A percentile compares a stretch with the other conserved stretches of the same genome.
These are phyloP conservation scores for Picochlorum sp. DNA, from an alignment of 139 green algal genomes.

Conservation along the genomic window DNA sequence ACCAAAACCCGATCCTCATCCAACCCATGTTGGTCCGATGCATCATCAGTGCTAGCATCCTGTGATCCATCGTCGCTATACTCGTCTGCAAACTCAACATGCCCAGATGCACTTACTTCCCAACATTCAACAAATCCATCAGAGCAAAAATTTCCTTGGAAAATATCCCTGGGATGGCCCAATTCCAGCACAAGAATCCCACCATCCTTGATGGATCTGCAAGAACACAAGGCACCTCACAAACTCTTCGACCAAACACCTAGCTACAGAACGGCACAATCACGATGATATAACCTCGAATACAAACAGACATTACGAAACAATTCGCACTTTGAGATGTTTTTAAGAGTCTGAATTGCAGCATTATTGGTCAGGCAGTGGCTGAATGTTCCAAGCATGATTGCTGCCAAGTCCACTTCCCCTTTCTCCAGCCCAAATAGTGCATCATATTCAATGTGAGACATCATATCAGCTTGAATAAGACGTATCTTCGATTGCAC, in stretches of 20 bases:
- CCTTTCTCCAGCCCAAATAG: not conserved
- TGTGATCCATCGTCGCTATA: not conserved
- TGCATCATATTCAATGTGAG: not conserved
- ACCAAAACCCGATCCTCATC: slow-evolving; percentile 14
- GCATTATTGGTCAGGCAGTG: slow-evolving; percentile 21
- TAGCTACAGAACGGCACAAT: no score
- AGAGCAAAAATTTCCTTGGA: slow-evolving; percentile 7
- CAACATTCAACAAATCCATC: slow-evolving; percentile 17
- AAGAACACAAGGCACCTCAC: no score
- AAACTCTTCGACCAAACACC: no score
- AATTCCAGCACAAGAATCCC: slow-evolving; percentile 25
- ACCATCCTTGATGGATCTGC: slow-evolving; percentile 4
- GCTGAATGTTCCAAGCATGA: slow-evolving; percentile 23
- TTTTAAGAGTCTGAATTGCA: slow-evolving; percentile 13
- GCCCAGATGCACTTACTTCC: slow-evolving; percentile 4
- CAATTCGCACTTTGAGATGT: slow-evolving; percentile 5
- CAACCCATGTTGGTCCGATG: no score
- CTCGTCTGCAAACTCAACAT: slow-evolving; percentile 8
- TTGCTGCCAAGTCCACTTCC: slow-evolving; percentile 4
- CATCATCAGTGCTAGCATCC: not conserved
- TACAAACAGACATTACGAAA: no score
- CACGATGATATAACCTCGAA: no score
- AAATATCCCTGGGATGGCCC: slow-evolving; percentile 15
- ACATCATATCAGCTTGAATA: slow-evolving; percentile 17
- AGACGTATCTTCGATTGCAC: slow-evolving; percentile 3